Percentiles rank a stretch among this genome's conserved stretches.
These are phyloP conservation scores for Trichoderma gamsii DNA, from an alignment of 495 filamentous ascomycete species.

Conservation along the genomic window DNA sequence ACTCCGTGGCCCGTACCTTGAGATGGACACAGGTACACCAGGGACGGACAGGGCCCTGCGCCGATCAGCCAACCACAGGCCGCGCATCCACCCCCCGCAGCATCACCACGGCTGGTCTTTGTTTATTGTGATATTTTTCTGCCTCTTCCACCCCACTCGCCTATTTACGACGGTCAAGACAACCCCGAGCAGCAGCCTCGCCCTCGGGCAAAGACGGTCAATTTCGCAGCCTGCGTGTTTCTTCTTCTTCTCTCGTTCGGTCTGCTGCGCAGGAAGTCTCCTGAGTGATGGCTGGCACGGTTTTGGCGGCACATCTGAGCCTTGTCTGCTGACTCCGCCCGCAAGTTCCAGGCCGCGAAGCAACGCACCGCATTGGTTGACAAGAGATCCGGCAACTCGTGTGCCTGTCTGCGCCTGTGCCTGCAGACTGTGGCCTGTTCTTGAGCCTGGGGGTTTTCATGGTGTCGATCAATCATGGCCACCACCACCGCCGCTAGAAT, in stretches of 20 bases:
- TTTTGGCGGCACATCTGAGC: neutral
- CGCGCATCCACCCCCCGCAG: neutral
- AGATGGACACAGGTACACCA: neutral
- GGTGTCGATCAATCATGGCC: conserved; percentile 19
- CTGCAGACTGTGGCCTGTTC: neutral
- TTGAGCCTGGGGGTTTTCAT: neutral
- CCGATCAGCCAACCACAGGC: conserved; percentile 1
- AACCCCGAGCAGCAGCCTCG: conserved; percentile 5
- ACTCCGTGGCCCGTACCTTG: neutral
- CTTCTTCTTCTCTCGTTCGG: neutral
- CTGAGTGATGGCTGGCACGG: neutral
- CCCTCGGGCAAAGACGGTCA: neutral
- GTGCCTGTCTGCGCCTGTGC: neutral
- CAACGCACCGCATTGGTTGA: too few species aligned
- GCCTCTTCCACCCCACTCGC: conserved; percentile 9
- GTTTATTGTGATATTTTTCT: neutral
- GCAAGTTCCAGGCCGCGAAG: neutral
- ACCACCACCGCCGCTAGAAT: conserved; percentile 32
- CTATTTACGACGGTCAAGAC: neutral
- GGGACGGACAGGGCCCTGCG: neutral
- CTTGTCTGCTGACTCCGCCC: conserved; percentile 1
- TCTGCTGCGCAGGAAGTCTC: too few species aligned
- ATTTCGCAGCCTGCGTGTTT: neutral
- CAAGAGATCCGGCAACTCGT: neutral
- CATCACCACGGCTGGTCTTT: neutral